A percentile compares a stretch with the other conserved stretches of the same genome.
phyloP scores from a whole-genome alignment of 805 yeast species.

The Candida endomychidarum region DNA sequence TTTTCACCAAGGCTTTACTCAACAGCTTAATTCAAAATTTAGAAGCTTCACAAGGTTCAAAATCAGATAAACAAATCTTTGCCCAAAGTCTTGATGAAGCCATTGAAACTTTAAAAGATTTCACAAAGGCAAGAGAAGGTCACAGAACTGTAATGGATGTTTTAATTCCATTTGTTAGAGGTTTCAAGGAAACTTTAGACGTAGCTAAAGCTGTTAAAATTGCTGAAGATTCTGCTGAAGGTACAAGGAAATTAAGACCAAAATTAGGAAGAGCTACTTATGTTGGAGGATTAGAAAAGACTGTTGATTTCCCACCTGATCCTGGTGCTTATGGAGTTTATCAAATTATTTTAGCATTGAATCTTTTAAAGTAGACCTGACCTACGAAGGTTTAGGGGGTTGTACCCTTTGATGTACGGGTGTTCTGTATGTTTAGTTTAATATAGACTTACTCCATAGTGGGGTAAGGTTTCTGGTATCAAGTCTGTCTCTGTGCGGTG shows the following conservation, averaged over 20 bases:
- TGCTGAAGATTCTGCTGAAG: conserved; percentile 33
- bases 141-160: conserved; percentile 43
- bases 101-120: conserved; percentile 27
- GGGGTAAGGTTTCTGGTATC: too few species aligned
- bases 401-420: too few species aligned
- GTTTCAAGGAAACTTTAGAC: conserved; percentile 21
- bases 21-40: conserved; percentile 18
- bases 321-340: conserved; percentile 44
- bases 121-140: conserved; percentile 38
- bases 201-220: conserved; percentile 22
- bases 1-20: conserved; percentile 27
- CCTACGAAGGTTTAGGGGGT: too few species aligned
- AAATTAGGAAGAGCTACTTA: conserved; percentile 39
- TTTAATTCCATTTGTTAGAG: conserved; percentile 33
- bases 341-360: conserved; percentile 29
- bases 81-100: conserved; percentile 24
- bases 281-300: conserved; percentile 30
- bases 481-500: too few species aligned
- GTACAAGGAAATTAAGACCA: conserved; percentile 34
- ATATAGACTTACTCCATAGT: too few species aligned
- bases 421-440: too few species aligned
- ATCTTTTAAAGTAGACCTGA: conserved; percentile 2
- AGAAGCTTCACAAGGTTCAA: conserved; percentile 10
- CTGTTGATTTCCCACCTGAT: conserved; percentile 34
- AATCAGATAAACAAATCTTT: conserved; percentile 15